Percentiles rank a stretch among this genome's conserved stretches.
Conservation (phyloP, 2,329 filamentous ascomycete species). For the Phaeosphaeria sp. region DNA sequence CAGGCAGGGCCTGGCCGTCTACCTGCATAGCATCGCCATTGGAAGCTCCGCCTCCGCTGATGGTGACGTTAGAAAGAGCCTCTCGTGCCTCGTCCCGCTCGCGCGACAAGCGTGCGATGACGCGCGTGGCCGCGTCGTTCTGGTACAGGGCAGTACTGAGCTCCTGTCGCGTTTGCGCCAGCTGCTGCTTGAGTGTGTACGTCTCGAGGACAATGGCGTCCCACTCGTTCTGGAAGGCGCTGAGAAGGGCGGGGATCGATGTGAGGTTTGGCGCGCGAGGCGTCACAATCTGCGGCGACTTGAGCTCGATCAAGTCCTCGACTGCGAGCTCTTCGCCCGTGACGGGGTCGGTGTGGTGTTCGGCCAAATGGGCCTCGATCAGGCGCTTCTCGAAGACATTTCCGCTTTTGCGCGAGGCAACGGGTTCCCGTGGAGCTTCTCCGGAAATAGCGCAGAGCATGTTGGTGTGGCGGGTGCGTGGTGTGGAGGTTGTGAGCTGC, state of each 20-base stretch:
- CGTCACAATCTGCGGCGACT: slow-evolving; percentile 81
- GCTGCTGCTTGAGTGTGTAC: slow-evolving; percentile 87
- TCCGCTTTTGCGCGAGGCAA: slow-evolving; percentile 93
- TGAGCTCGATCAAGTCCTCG: slow-evolving; percentile 88
- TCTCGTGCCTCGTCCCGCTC: slow-evolving; percentile 93
- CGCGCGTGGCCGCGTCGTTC: slow-evolving; percentile 93
- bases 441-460: slow-evolving; percentile 77
- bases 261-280: slow-evolving; percentile 92
- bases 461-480: slow-evolving; percentile 17
- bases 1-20: slow-evolving; percentile 78
- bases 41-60: slow-evolving; percentile 63
- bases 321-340: slow-evolving; percentile 82
- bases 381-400: slow-evolving; percentile 93
- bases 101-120: slow-evolving; percentile 88
- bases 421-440: slow-evolving; percentile 92
- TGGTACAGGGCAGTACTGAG: slow-evolving; percentile 93
- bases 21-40: slow-evolving; percentile 91
- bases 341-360: slow-evolving; percentile 91
- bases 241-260: slow-evolving; percentile 92
- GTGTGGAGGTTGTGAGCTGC: background rate
- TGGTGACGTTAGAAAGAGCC: slow-evolving; percentile 83
- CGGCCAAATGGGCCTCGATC: slow-evolving; percentile 91
- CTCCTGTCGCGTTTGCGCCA: slow-evolving; percentile 90
- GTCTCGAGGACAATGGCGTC: slow-evolving; percentile 91
- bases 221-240: slow-evolving; percentile 98